A percentile compares a stretch with the other conserved stretches of the same genome.
These are phyloP conservation scores for Vanrija humicola DNA, from an alignment of 1,284 basidiomycete genomes.

Conservation along the genomic window DNA sequence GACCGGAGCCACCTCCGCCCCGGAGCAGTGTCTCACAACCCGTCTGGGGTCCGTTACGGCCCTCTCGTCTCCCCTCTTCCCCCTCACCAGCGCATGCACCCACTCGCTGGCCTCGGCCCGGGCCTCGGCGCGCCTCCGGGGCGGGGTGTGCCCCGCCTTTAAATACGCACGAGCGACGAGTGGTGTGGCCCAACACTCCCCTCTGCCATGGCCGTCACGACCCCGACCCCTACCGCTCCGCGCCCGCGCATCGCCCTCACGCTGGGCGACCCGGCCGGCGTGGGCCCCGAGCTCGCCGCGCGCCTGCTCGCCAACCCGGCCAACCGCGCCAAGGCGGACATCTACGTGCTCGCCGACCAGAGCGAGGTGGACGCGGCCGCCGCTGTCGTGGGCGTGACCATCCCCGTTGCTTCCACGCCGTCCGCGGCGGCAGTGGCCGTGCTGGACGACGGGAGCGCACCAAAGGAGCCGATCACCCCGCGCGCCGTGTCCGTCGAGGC, in stretches of 20 bases:
- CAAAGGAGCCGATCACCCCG: neutral
- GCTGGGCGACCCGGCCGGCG: conserved; percentile 8
- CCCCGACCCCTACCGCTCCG: too few relatives aligned
- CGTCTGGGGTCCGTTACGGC: too few relatives aligned
- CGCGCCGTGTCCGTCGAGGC: conserved; percentile 1
- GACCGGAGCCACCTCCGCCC: too few relatives aligned
- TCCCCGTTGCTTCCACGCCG: neutral
- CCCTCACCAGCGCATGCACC: too few relatives aligned
- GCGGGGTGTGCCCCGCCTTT: too few relatives aligned
- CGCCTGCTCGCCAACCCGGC: conserved; percentile 3
- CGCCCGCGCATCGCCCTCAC: conserved; percentile 4
- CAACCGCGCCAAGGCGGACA: conserved; percentile 5
- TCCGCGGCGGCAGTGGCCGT: neutral
- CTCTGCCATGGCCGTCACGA: too few relatives aligned
- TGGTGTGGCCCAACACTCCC: too few relatives aligned
- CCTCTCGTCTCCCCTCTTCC: too few relatives aligned
- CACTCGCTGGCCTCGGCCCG: too few relatives aligned
- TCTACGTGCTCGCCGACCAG: conserved; percentile 6
- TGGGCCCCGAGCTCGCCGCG: conserved; percentile 8
- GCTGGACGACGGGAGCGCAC: neutral
- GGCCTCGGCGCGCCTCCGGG: too few relatives aligned
- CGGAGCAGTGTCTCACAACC: too few relatives aligned
- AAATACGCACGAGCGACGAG: too few relatives aligned
- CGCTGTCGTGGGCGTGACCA: neutral
- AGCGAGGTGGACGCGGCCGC: conserved; percentile 6